Evolutionary conservation across 129 eudicot genomes (phyloP).

Genomic region (Deinandra increscens): DNA sequence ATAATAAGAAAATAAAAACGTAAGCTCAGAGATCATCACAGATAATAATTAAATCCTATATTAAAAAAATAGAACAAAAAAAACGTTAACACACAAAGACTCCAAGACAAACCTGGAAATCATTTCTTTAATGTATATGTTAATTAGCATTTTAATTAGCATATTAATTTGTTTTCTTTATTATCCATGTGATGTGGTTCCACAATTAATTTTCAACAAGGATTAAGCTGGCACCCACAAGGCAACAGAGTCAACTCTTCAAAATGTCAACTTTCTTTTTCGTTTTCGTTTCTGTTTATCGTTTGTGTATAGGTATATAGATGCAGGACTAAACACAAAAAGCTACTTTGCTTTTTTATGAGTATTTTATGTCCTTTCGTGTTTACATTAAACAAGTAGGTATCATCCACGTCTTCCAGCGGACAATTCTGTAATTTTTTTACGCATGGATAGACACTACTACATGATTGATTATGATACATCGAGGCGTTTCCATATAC

Average conservation of each 20-base stretch:
- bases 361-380: too few species aligned
- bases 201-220: conserved; percentile 20
- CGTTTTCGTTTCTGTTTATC: conserved; percentile 17
- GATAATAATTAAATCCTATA: not conserved
- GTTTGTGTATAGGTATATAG: too few species aligned
- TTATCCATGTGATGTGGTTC: conserved; percentile 29
- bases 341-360: too few species aligned
- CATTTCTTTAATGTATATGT: not conserved
- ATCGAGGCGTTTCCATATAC: too few species aligned
- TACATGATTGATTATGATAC: too few species aligned
- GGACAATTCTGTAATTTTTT: too few species aligned
- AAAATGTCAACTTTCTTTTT: conserved; percentile 23
- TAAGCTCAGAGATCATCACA: not conserved
- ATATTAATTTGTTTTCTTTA: not conserved
- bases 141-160: not conserved
- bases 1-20: not conserved
- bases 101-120: too few species aligned
- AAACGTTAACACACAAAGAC: not conserved
- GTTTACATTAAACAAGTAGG: too few species aligned
- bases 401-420: too few species aligned
- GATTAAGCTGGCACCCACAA: conserved; percentile 28
- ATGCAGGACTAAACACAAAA: too few species aligned
- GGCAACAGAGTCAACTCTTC: conserved; percentile 24
- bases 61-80: not conserved
- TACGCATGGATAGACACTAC: too few species aligned